Evolutionary conservation across 306 rosid species (phyloP), one percentile per base, ranked within the genome.

Genomic region (Styphnolobium japonicum): DNA sequence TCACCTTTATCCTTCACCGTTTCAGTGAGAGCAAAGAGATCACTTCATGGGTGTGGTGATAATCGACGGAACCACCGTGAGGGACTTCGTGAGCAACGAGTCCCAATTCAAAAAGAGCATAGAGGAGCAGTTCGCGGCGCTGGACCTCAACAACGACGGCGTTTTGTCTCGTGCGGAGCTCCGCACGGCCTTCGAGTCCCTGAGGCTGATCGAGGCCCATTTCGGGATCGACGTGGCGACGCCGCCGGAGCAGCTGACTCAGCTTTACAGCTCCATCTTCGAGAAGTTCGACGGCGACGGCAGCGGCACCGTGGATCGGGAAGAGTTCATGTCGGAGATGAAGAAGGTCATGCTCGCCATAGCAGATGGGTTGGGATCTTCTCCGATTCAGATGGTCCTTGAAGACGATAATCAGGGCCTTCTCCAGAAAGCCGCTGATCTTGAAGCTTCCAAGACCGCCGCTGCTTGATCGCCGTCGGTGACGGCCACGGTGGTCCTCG

Each of bases 361-460:
- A 15, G 98, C 97, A 15, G 98, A 94, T 9, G 98, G 97, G 0
- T 76, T 94, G 43, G 98, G 98, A 2, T 81, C 89, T 2, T 85
- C 72, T 0, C 98, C 98, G 0, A 92, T 94, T n/a, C 94, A 83
- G 81, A 94, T 94, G 98, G 88, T 34, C 10, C 96, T 94, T 0
- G 93, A 92, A 10, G 96, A 90, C 19, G 92, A 81, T 10, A 58
- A 81, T 23, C 71, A 82, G 2, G 82, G 66, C 31, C 88, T 92
- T 21, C 90, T 94, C 4, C 88, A 94, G 87, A 88, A 85, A 48
- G 97, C 97, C 0, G 97, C 89, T 0, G 97, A 94, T 89, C 97
- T 90, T 1, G 98, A 94, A 73, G 96, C 97, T 53, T 88, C 98
- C 21, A 94, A 88, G 73, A 9, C 37, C 6, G 67, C 60, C 27